Conservation (phyloP, 257 asterid species). For the Solanum sparsipilum region DNA sequence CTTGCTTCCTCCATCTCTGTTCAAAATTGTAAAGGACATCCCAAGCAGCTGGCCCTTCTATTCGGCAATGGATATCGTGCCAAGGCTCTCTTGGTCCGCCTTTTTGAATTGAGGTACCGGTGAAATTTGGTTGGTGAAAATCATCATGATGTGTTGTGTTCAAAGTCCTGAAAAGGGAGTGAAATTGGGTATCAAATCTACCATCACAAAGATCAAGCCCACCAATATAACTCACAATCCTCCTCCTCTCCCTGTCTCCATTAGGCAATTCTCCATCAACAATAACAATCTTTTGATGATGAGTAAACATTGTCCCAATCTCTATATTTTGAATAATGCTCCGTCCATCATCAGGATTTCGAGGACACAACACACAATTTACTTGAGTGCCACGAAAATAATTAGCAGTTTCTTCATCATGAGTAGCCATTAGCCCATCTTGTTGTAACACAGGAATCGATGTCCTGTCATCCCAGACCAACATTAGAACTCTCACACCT, state of each 20-base stretch:
- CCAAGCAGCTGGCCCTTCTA: conserved; percentile 4
- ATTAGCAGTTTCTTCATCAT: neutral
- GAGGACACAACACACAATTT: conserved; percentile 9
- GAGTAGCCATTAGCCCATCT: conserved; percentile 8
- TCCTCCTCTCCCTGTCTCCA: conserved; percentile 1
- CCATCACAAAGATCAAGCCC: conserved; percentile 4
- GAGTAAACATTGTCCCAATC: conserved; percentile 8
- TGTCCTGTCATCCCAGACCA: conserved; percentile 1
- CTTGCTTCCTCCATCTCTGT: neutral
- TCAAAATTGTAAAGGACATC: neutral
- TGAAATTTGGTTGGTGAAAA: conserved; percentile 2
- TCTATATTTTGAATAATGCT: neutral
- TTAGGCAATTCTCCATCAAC: conserved; percentile 2
- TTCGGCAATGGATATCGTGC: conserved; percentile 7
- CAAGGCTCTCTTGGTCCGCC: conserved; percentile 13
- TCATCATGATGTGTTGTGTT: neutral
- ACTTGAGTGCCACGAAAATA: conserved; percentile 2
- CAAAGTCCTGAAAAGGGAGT: neutral
- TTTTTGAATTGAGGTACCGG: neutral
- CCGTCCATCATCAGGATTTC: conserved; percentile 10
- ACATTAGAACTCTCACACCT: conserved; percentile 12
- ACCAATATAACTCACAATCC: conserved; percentile 6
- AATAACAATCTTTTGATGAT: neutral
- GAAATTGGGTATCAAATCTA: neutral
- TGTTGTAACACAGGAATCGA: neutral